Evolutionary conservation across 2,329 filamentous ascomycete species (phyloP), one percentile per base, ranked within the genome.

Genomic region (Colletotrichum orbiculare): DNA sequence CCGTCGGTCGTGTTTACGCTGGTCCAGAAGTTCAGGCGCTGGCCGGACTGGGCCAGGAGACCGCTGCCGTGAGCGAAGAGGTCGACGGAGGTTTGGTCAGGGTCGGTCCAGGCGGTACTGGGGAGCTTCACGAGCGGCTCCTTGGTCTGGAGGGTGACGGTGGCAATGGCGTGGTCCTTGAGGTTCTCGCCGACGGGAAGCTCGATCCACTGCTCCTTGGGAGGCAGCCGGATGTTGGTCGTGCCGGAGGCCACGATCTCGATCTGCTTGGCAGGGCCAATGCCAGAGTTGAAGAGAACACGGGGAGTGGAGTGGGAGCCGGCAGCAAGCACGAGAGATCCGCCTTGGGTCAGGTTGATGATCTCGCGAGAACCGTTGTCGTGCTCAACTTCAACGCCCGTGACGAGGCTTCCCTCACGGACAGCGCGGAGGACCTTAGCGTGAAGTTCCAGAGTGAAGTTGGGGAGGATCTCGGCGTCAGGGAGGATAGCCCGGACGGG

Each of bases 291-390:
- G 70, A 86, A 85, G 6, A 90, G 80, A 1, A 89, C 72, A 45
- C 86, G 82, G 1, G 85, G 85, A 0, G 84, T 84, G 71, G 87
- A 84, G 73, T 84, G 85, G 0, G 82, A 77, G 11, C 86, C 85
- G 5, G 74, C 71, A 0, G 71, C 72, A 3, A 80, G 71, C 2
- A 72, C 78, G 8, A 78, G 77, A 66, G 73, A 66, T 63, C 66
- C 66, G 37, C 41, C 57, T 39, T 54, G 17, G 11, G 58, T 37
- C 15, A 70, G 48, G 49, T 67, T 66, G 59, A 74, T 64, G 50
- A 59, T 59, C 59, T 69, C 49, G 33, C 60, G 57, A 4, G 47
- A 47, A 12, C 63, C 66, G 10, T 25, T 17, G 7, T 55, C 45
- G 35, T 58, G 59, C 64, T 70, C 64, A 15, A 70, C 69, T 55